These are phyloP conservation scores for Silene vulgaris DNA, from an alignment of 179 eudicot species.

Conservation along the genomic window DNA sequence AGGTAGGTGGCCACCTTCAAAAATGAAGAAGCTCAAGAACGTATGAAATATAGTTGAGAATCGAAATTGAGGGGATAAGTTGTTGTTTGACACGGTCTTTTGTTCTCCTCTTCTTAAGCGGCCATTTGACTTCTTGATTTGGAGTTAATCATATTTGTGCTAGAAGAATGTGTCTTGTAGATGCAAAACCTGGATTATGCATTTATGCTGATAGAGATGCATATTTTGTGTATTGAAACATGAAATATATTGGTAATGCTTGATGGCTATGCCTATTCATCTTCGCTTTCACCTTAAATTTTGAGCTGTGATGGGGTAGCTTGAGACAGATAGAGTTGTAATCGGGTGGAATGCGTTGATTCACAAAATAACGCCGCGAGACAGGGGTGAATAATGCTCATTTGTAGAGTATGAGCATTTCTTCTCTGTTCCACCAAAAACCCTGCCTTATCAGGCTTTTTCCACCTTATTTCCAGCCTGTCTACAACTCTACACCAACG, in stretches of 20 bases:
- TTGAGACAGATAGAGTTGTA: too few species aligned
- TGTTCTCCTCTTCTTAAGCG: background rate
- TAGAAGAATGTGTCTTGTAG: background rate
- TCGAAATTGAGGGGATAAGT: background rate
- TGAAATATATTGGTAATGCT: constrained; percentile 6
- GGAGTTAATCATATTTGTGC: constrained; percentile 1
- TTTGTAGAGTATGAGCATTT: too few species aligned
- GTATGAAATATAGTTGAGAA: constrained; percentile 35
- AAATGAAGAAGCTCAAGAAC: constrained; percentile 83
- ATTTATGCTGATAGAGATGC: constrained; percentile 21
- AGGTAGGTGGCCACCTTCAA: constrained; percentile 96
- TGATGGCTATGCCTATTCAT: background rate
- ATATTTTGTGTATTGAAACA: constrained; percentile 13
- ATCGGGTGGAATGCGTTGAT: too few species aligned
- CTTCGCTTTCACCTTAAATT: background rate
- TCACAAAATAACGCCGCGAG: too few species aligned
- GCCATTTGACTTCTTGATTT: constrained; percentile 4
- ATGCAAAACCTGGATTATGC: constrained; percentile 18
- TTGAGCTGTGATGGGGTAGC: too few species aligned
- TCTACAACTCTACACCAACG: too few species aligned
- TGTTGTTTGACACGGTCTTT: constrained; percentile 1
- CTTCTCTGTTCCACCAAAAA: too few species aligned
- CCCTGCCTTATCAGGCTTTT: too few species aligned
- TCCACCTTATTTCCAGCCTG: too few species aligned
- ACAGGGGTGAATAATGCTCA: too few species aligned